Base-by-base conservation (phyloP, 331 rosid genomes). In the Dryas integrifolia region DNA sequence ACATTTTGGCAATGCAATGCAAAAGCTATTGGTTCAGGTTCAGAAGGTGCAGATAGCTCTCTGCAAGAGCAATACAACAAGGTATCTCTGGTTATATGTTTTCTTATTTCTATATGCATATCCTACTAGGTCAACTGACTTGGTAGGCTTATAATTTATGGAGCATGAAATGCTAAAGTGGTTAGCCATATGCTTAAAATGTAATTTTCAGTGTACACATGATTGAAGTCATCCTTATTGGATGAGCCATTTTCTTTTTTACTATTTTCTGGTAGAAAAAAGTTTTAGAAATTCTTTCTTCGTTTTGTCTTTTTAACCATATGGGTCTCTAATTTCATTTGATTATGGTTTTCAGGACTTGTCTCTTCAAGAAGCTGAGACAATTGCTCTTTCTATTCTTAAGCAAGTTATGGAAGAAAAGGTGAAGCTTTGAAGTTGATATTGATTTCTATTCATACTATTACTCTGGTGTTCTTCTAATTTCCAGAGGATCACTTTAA, bases 391-490 rank as follows among this genome's bases (percentile, higher is more conserved):
- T 55, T 95, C 97, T 67, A 95, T 95, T 80, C 90, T 95, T 82
- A 95, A 92, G 86, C 99, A 95, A 82, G 99, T 92, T 48, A 95
- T 95, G 99, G 99, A 95, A 88, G 99, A 95, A 85, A 95, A 95
- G 99, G 99, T 95, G 79, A 77, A 46, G 53, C 64, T 43, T 35
- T 56, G 11, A 73, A 70, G 44, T 39, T 9, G 48, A 41, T 65
- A 26, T 58, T 6, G 21, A 65, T 49, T 81, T 73, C n/a, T 60
- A 44, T 26, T 9, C 14, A 13, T 13, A 26, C 9, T 2, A 3
- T 5, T 39, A 12, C 47, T 24, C 52, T 13, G 3, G 7, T 55
- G 60, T 43, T 65, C 35, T 64, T 70, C 26, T 6, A 6, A 15
- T 26, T 46, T 58, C 14, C 11, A 12, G 59, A 38, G 9, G 10